Conservation (phyloP, 148 eudicot genomes). For the Oxyria digyna region DNA sequence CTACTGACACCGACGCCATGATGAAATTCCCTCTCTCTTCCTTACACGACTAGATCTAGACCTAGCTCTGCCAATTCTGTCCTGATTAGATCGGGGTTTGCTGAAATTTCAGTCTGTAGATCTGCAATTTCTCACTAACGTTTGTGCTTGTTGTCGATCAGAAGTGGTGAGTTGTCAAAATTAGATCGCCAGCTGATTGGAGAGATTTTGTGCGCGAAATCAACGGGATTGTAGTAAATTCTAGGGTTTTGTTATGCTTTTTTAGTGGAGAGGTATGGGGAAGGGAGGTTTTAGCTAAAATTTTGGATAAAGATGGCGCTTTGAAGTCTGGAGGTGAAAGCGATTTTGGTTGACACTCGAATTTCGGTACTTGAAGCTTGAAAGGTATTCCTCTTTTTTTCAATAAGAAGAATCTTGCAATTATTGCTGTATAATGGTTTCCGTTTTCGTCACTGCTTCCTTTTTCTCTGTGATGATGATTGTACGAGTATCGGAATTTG, state of each 20-base stretch:
- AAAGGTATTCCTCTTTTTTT: slow-evolving; percentile 1
- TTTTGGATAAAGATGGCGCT: slow-evolving; percentile 3
- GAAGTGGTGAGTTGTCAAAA: background rate
- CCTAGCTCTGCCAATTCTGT: background rate
- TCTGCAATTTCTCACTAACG: background rate
- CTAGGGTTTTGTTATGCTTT: background rate
- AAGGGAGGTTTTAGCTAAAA: background rate
- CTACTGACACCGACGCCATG: slow-evolving; percentile 10
- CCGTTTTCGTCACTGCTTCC: slow-evolving; percentile 3
- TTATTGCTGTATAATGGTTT: background rate
- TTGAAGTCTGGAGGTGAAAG: background rate
- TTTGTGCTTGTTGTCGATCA: background rate
- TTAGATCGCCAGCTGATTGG: slow-evolving; percentile 1
- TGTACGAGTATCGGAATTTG: background rate
- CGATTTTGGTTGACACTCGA: slow-evolving; percentile 1
- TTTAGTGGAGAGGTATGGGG: background rate
- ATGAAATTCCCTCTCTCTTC: slow-evolving; percentile 5
- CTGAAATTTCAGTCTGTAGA: background rate
- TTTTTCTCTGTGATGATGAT: background rate
- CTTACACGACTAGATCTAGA: slow-evolving; percentile 5
- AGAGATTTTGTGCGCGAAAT: background rate
- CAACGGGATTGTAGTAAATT: background rate
- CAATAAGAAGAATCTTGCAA: background rate
- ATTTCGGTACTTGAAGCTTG: slow-evolving; percentile 5
- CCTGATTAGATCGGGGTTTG: slow-evolving; percentile 1